Evolutionary conservation across 768 basidiomycete genomes (phyloP).

Genomic region (Leccinellum luteum): DNA sequence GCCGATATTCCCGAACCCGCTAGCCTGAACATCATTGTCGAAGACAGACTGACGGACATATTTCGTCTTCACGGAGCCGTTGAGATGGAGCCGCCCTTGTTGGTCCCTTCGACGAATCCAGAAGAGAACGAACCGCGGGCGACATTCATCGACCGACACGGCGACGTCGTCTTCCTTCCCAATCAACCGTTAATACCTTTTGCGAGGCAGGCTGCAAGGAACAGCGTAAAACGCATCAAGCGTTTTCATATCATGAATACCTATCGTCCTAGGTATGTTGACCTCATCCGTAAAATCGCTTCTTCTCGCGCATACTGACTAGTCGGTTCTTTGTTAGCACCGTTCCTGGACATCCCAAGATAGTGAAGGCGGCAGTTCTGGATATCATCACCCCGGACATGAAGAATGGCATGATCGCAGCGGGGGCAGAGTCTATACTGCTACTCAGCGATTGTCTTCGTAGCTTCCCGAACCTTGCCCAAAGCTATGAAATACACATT

Average conservation of each 20-base stretch:
- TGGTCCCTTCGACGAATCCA: conserved; percentile 66
- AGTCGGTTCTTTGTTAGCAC: conserved; percentile 35
- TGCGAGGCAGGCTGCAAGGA: conserved; percentile 77
- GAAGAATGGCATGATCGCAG: conserved; percentile 58
- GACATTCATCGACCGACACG: conserved; percentile 75
- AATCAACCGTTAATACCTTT: conserved; percentile 73
- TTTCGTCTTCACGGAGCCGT: conserved; percentile 91
- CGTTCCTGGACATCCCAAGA: conserved; percentile 70
- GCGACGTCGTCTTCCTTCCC: conserved; percentile 71
- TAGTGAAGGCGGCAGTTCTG: conserved; percentile 71
- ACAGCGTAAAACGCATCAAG: conserved; percentile 68
- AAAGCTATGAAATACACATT: conserved; percentile 71
- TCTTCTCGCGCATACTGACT: neutral
- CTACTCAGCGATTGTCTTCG: conserved; percentile 66
- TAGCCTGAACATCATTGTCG: conserved; percentile 68
- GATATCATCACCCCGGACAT: conserved; percentile 83
- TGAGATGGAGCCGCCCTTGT: conserved; percentile 80
- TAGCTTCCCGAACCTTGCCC: conserved; percentile 65
- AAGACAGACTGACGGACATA: conserved; percentile 71
- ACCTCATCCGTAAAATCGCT: neutral
- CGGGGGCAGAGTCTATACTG: conserved; percentile 71
- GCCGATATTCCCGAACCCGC: conserved; percentile 67
- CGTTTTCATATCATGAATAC: conserved; percentile 77
- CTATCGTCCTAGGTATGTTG: conserved; percentile 60
- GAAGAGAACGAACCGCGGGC: conserved; percentile 67